Conservation (phyloP, 2,329 filamentous ascomycete species). For the Setomelanomma holmii region DNA sequence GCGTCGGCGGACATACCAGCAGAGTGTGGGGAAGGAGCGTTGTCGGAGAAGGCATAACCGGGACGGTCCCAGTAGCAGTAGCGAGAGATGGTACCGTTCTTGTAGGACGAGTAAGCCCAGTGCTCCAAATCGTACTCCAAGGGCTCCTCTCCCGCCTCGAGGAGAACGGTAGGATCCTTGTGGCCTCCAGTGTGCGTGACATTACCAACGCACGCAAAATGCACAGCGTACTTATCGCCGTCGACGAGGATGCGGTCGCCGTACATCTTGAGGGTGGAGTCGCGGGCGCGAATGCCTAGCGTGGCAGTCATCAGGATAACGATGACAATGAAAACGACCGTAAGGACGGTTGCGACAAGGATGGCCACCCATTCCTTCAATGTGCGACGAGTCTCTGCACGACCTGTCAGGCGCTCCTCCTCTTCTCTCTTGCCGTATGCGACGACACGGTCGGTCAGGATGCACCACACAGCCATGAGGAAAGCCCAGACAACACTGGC, state of each 20-base stretch:
- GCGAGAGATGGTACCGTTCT: slow-evolving; percentile 81
- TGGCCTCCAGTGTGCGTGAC: slow-evolving; percentile 61
- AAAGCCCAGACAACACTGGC: slow-evolving; percentile 84
- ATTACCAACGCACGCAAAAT: slow-evolving; percentile 85
- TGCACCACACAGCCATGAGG: slow-evolving; percentile 78
- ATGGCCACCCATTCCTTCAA: slow-evolving; percentile 86
- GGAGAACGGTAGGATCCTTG: slow-evolving; percentile 76
- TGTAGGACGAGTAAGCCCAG: slow-evolving; percentile 76
- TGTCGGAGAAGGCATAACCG: slow-evolving; percentile 87
- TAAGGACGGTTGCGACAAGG: slow-evolving; percentile 73
- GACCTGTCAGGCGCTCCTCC: slow-evolving; percentile 89
- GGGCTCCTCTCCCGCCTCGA: slow-evolving; percentile 83
- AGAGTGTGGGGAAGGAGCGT: slow-evolving; percentile 90
- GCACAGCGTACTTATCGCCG: slow-evolving; percentile 82
- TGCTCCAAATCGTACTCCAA: slow-evolving; percentile 81
- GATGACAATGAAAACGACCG: slow-evolving; percentile 72
- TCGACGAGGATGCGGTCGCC: slow-evolving; percentile 84
- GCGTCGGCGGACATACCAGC: slow-evolving; percentile 92
- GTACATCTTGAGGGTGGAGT: slow-evolving; percentile 74
- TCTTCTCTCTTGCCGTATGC: slow-evolving; percentile 92
- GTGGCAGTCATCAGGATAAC: slow-evolving; percentile 79
- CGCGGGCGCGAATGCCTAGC: slow-evolving; percentile 79
- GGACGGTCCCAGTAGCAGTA: slow-evolving; percentile 98
- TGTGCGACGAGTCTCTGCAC: slow-evolving; percentile 82
- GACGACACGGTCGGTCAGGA: slow-evolving; percentile 81